Base-by-base conservation (phyloP, 2,329 filamentous ascomycete species). In the Neophaeococcomyces mojaviensis region DNA sequence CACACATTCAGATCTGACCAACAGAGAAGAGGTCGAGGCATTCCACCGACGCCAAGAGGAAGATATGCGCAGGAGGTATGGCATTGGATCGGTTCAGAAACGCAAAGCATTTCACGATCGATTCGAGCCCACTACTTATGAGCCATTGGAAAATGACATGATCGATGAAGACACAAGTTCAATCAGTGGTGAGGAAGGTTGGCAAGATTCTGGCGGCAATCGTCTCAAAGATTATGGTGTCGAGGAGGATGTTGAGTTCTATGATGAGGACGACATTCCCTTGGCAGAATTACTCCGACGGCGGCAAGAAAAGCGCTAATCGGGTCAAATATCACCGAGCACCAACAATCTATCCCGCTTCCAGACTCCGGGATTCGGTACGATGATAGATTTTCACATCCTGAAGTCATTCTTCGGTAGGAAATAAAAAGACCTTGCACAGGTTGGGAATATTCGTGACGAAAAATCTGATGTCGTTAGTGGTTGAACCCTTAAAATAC, bases 181-280 rank as follows among this genome's bases (percentile, higher is more conserved):
- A 9, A 59, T 62, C 44, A 68, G 69, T 50, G 77, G 77, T 3
- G 77, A 81, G 59, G 77, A 81, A 62, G 72, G 66, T 1, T 83
- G 79, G 79, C 69, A 69, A 22, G 81, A 81, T 55, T 71, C 74
- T 0, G 79, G 82, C 56, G 79, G 79, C 3, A 79, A 82, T 51
- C 63, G 77, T 16, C 62, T 83, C 18, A 65, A 73, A 15, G 79
- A 83, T 52, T 83, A 81, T 58, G 79, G 79, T 0, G 76, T 83
- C 3, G 79, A 82, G 55, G 79, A 82, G 58, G 76, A 79, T 24
- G 69, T 71, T 1, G 79, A 82, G 51, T 81, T 81, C 47, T 81
- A 79, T 54, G 78, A 81, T 51, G 52, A 78, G 47, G 79, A 82
- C 49, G 72, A 81, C 55, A 59, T 81, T 12, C 79, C 79, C 2